These are phyloP conservation scores for Myxozyma kluyveri DNA, from an alignment of 805 yeast genomes.

Conservation along the genomic window DNA sequence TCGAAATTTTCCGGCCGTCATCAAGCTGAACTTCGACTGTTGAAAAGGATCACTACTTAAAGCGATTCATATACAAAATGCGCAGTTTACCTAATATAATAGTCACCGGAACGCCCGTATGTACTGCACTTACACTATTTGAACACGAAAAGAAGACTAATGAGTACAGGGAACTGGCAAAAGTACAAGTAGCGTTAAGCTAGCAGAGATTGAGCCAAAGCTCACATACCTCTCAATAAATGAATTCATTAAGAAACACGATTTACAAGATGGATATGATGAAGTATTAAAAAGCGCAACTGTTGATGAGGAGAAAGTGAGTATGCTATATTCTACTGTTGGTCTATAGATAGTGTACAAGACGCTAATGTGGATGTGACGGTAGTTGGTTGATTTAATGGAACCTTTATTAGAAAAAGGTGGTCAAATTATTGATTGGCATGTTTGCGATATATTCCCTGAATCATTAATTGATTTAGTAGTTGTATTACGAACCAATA, in stretches of 20 bases:
- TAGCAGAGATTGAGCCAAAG: slow-evolving; percentile 52
- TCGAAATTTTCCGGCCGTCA: too few species aligned
- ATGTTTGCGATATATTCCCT: slow-evolving; percentile 92
- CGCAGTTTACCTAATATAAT: slow-evolving; percentile 60
- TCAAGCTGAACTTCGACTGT: too few species aligned
- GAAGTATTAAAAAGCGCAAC: slow-evolving; percentile 79
- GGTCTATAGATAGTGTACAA: neutral
- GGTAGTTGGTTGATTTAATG: slow-evolving; percentile 62
- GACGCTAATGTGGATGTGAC: neutral
- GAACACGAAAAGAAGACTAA: slow-evolving; percentile 10
- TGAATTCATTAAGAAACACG: slow-evolving; percentile 73
- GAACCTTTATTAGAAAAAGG: slow-evolving; percentile 80
- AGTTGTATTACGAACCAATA: slow-evolving; percentile 79
- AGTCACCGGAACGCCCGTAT: slow-evolving; percentile 89
- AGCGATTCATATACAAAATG: neutral
- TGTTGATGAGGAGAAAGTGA: slow-evolving; percentile 80
- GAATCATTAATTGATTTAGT: slow-evolving; percentile 90
- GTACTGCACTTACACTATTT: slow-evolving; percentile 32
- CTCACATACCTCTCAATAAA: slow-evolving; percentile 63
- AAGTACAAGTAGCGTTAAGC: slow-evolving; percentile 65
- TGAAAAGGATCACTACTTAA: too few species aligned
- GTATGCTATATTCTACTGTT: neutral
- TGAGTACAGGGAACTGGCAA: slow-evolving; percentile 66
- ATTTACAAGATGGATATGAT: slow-evolving; percentile 81
- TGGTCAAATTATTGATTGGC: slow-evolving; percentile 95